phyloP scores from a whole-genome alignment of 495 filamentous ascomycete genomes.

The Neurospora terricola region DNA sequence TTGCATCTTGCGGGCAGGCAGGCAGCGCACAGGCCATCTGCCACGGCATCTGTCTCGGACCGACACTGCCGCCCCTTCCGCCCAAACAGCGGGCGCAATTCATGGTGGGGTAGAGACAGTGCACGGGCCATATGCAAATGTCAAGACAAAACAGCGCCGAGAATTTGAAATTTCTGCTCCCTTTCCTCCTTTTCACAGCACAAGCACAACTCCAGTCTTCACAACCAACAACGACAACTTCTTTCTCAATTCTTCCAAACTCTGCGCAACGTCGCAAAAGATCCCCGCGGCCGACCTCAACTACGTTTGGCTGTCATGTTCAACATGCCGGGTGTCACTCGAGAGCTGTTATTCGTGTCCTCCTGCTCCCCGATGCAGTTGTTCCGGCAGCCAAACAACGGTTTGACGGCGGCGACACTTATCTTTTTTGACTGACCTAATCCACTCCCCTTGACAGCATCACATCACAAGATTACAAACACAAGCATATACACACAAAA shows the following conservation, averaged over 20 bases:
- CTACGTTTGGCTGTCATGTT: not conserved
- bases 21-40: not conserved
- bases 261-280: not conserved
- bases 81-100: conserved; percentile 6
- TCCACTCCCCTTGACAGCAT: not conserved
- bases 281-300: not conserved
- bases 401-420: not conserved
- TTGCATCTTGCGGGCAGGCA: not conserved
- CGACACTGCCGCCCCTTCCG: not conserved
- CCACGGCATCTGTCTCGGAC: conserved; percentile 2
- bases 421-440: not conserved
- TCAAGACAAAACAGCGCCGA: not conserved
- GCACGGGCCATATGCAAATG: not conserved
- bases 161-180: not conserved
- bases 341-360: not conserved
- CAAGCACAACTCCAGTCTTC: not conserved
- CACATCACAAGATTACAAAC: not conserved
- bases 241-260: not conserved
- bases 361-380: not conserved
- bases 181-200: not conserved
- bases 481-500: conserved; percentile 15
- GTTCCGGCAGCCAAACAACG: not conserved
- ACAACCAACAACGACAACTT: not conserved
- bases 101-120: not conserved
- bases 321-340: not conserved